Percentiles rank a stretch among this genome's conserved stretches.
phyloP scores from a whole-genome alignment of 2,329 filamentous ascomycete species.

The Drechmeria coniospora region DNA sequence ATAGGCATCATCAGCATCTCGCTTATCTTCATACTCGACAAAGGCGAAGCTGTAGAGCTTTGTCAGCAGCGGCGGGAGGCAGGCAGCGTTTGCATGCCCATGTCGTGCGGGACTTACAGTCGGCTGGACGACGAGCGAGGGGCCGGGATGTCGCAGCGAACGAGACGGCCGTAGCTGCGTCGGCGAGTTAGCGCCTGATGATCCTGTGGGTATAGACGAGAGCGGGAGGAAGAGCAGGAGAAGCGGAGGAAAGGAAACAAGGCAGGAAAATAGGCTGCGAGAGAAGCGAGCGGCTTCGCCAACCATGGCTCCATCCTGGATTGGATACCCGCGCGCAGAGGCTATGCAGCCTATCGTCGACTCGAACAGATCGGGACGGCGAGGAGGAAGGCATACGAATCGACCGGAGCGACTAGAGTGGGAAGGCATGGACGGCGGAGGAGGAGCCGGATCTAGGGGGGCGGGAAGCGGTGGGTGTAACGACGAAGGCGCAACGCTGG shows the following conservation, averaged over 20 bases:
- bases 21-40: slow-evolving; percentile 96
- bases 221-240: slow-evolving; percentile 4
- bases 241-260: slow-evolving; percentile 3
- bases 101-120: slow-evolving; percentile 52
- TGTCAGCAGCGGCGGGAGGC: slow-evolving; percentile 2
- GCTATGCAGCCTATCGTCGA: slow-evolving; percentile 9
- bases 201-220: background rate
- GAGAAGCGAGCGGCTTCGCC: slow-evolving; percentile 2
- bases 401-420: slow-evolving; percentile 12
- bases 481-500: too few relatives aligned
- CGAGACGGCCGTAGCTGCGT: slow-evolving; percentile 82
- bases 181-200: slow-evolving; percentile 23
- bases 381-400: slow-evolving; percentile 10
- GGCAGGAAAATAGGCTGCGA: too few relatives aligned
- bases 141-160: slow-evolving; percentile 95
- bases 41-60: slow-evolving; percentile 62
- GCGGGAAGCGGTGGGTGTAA: slow-evolving; percentile 4
- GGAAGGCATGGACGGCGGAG: slow-evolving; percentile 8
- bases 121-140: slow-evolving; percentile 85
- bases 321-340: too few relatives aligned
- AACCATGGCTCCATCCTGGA: slow-evolving; percentile 4
- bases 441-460: slow-evolving; percentile 5
- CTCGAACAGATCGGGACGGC: slow-evolving; percentile 12
- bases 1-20: slow-evolving; percentile 96
- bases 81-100: background rate